Evolutionary conservation across 352 stramenopile species (phyloP), one percentile per base, ranked within the genome.

Genomic region (Blastocystis sp.): DNA sequence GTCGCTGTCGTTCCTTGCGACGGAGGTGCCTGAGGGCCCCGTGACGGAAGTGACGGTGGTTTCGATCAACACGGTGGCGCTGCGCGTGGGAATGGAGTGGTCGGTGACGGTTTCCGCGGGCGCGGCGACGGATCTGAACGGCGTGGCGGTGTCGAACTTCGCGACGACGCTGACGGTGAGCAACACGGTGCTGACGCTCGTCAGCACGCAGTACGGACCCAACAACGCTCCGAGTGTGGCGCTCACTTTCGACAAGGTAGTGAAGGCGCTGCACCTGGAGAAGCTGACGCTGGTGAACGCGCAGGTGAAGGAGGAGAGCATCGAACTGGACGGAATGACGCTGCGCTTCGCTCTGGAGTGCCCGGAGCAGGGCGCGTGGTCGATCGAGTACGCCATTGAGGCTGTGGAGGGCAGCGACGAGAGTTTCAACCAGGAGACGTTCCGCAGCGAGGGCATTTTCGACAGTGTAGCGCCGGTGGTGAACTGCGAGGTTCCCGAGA

Each of bases 391-490:
- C 11, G 46, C 6, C 24, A 21, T 38, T 32, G 69, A n/a, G 16
- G 69, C 69, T 18, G 29, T 81, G 16, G 48, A 42, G 4, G 69
- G 69, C 40, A 48, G 24, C 24, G 69, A 81, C 36, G 69, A 63
- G 48, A 64, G 69, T 42, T 16, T 48, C 16, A 61, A 61, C 1
- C 14, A 14, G 9, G 46, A 36, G 7, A 14, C 51, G 16, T 44
- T 81, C 27, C n/a, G 29, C 3, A 27, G 38, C 2, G 18, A 81
- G 8, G 69, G 53, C 53, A 21, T 63, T 7, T 81, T 40, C 8
- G 69, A 81, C 48, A 65, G 21, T 21, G 32, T 81, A 16, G 4
- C 46, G 16, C 69, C 69, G 32, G n/a, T 48, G 27, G 69, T 64
- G 48, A 24, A 8, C 0, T 81, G 69, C 53, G 69, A 65, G n/a